phyloP scores from a whole-genome alignment of 2,329 filamentous ascomycete genomes.

The Fusarium metavorans region DNA sequence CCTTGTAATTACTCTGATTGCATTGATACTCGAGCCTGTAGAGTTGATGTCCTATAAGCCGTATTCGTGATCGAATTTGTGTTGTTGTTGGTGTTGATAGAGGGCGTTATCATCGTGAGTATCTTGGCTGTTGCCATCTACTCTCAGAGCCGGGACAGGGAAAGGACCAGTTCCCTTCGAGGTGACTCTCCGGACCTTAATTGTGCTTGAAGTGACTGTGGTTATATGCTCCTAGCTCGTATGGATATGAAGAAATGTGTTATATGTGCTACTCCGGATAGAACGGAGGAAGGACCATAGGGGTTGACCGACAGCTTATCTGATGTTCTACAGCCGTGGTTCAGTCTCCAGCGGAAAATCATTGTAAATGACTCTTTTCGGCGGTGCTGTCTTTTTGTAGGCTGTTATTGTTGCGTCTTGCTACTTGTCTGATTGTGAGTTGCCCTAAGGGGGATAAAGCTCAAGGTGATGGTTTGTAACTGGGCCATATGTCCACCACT shows the following conservation, averaged over 20 bases:
- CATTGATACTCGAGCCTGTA: too few species aligned
- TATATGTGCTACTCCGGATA: not conserved
- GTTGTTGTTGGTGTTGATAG: not conserved
- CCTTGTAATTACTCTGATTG: not conserved
- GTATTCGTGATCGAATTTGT: not conserved
- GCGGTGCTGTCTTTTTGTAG: not conserved
- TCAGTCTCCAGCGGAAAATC: accelerated
- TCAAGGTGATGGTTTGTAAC: not conserved
- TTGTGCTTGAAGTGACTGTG: accelerated
- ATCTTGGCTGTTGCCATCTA: not conserved
- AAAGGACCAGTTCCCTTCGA: too few species aligned
- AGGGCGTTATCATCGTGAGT: not conserved
- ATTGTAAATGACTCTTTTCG: not conserved
- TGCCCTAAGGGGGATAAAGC: not conserved
- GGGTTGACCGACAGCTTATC: not conserved
- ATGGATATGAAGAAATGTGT: not conserved
- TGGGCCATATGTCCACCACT: not conserved
- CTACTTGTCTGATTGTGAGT: not conserved
- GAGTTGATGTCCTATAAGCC: not conserved
- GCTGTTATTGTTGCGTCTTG: not conserved
- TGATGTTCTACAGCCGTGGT: not conserved
- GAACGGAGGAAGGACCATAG: not conserved
- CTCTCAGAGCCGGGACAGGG: not conserved
- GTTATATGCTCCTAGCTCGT: not conserved
- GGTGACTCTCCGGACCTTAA: accelerated